A percentile compares a stretch with the other conserved stretches of the same genome.
Conservation (phyloP, 2,329 filamentous ascomycete genomes). For the Myriangium duriaei region DNA sequence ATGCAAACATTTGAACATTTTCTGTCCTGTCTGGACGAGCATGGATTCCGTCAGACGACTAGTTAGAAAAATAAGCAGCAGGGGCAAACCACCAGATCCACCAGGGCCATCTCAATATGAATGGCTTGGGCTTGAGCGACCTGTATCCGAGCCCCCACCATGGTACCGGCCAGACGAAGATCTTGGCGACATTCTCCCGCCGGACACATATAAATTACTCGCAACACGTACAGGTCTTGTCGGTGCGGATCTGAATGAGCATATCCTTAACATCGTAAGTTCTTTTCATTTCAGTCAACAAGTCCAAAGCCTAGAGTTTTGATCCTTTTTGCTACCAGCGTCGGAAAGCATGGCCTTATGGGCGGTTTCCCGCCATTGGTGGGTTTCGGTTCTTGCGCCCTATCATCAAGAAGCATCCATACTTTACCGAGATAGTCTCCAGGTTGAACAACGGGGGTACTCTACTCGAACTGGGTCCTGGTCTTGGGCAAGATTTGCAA, state of each 20-base stretch:
- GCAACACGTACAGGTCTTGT: not conserved
- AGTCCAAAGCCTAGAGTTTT: not conserved
- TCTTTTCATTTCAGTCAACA: not conserved
- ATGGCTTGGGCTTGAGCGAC: no score
- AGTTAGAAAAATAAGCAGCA: no score
- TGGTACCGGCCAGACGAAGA: not conserved
- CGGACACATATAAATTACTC: not conserved
- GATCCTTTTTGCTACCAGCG: not conserved
- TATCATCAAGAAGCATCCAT: not conserved
- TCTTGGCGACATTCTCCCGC: not conserved
- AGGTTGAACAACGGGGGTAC: not conserved
- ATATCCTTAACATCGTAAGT: not conserved
- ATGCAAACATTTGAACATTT: no score
- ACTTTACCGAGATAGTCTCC: not conserved
- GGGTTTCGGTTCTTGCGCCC: not conserved
- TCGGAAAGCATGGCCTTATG: not conserved
- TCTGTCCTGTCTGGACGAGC: no score
- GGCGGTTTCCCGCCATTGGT: not conserved
- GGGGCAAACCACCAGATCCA: no score
- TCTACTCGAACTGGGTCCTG: not conserved
- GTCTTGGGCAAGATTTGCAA: not conserved
- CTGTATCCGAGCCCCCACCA: no score
- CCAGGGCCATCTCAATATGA: no score
- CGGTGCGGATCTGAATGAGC: not conserved
- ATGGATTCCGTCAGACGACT: no score